A percentile compares a stretch with the other conserved stretches of the same genome.
Evolutionary conservation across 345 rosid genomes (phyloP).

Genomic region (Sonneratia alba): DNA sequence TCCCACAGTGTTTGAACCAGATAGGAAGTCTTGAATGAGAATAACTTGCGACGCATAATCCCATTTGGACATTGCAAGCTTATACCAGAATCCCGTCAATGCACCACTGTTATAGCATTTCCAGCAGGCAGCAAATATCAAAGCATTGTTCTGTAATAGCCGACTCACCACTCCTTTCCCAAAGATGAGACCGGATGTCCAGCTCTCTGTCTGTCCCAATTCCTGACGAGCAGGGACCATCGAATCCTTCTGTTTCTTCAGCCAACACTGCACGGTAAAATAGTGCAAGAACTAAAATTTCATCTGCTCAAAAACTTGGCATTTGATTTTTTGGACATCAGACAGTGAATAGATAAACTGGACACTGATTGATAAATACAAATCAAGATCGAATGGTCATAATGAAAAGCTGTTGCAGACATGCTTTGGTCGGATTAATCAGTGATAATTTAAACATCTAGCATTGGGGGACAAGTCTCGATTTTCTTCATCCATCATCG

Average conservation of each 20-base stretch:
- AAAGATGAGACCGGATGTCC: constrained; percentile 91
- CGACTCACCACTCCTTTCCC: constrained; percentile 87
- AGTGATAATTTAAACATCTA: too few relatives aligned
- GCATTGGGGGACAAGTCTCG: neutral
- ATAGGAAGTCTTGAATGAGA: neutral
- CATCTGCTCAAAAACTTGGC: neutral
- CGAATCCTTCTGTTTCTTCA: constrained; percentile 84
- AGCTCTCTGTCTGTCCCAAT: constrained; percentile 43
- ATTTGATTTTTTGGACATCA: constrained; percentile 1
- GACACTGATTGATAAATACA: neutral
- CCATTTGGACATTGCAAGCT: neutral
- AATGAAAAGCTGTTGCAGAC: neutral
- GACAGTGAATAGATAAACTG: neutral
- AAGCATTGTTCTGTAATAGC: neutral
- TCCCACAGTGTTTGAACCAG: neutral
- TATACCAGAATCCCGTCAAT: neutral
- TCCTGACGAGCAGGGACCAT: constrained; percentile 61
- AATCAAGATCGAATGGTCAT: neutral
- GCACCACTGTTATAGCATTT: neutral
- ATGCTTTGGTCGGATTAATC: neutral
- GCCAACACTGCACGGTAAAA: constrained; percentile 61
- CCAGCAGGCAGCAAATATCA: neutral
- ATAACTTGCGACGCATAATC: too few relatives aligned
- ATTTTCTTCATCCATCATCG: neutral
- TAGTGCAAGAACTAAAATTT: neutral